Base-by-base conservation (phyloP, 805 yeast genomes). In the Helenozyma baotianmanensis region DNA sequence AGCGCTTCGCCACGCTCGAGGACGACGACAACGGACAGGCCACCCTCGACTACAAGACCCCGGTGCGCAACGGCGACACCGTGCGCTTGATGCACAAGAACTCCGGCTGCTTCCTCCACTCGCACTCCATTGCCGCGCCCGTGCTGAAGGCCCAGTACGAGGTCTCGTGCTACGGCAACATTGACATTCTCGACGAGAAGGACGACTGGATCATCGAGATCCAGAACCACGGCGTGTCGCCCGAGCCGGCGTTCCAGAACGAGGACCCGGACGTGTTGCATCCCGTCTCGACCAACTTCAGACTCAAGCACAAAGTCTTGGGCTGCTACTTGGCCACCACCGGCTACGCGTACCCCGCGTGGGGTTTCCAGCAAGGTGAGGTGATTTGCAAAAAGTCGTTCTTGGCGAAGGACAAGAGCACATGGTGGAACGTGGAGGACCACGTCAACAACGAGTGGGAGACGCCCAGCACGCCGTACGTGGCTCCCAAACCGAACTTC, bases 121-220 rank as follows among this genome's bases (percentile, higher is more conserved):
- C 96, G 10, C 97, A 92, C 60, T 60, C 73, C 24, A 71, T 92
- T 32, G 64, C 78, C 3, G 95, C 94, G 2, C 92, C 92, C 14
- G 68, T 85, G 10, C 65, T 82, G 38, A 74, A 71, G 35, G 60
- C 70, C 23, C 74, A 74, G 33, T 82, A 70, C 64, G 99, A 92
- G 64, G 96, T 86, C 11, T 76, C 96, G 9, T 84, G 96, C 51
- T 87, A 87, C 53, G 95, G 96, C 36, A 74, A 76, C 42, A 69
- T 72, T 29, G 66, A 72, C 0, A 55, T 78, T 39, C 90, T 92
- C 40, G 97, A 90, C 51, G 58, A 57, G 4, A 83, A 84, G 51
- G 97, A 89, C 55, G 81, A 92, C 58, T 92, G 98, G 98, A 64
- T 82, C 23, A 67, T 90, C 27, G 96, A 90, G 62, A 71, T 92